phyloP scores from a whole-genome alignment of 208 protist genomes.

The Acanthamoeba lenticulata region DNA sequence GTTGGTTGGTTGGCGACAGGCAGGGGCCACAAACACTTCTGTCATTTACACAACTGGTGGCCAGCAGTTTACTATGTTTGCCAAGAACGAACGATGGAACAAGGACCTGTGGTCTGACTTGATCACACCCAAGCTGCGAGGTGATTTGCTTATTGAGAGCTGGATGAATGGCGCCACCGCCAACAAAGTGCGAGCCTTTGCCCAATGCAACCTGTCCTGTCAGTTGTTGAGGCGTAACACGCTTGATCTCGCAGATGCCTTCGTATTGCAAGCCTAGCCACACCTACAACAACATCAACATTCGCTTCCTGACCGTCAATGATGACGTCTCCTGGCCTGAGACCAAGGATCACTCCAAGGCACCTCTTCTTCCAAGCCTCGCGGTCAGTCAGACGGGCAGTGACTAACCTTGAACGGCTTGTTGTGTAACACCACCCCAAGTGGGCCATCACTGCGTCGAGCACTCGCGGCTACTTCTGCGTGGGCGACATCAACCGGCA shows the following conservation, averaged over 20 bases:
- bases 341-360: conserved; percentile 76
- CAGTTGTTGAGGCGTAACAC: neutral
- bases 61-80: conserved; percentile 52
- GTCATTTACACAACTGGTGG: neutral
- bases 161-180: conserved; percentile 75
- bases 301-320: neutral
- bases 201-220: too few species aligned
- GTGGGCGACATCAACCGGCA: conserved; percentile 82
- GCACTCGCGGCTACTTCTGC: conserved; percentile 65
- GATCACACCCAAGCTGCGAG: conserved; percentile 47
- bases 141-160: conserved; percentile 63
- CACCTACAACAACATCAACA: conserved; percentile 70
- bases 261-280: conserved; percentile 66
- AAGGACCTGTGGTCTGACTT: conserved; percentile 75
- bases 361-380: neutral
- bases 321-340: conserved; percentile 50
- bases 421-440: neutral
- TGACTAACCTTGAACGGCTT: too few species aligned
- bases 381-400: too few species aligned
- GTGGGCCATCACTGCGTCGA: conserved; percentile 69
- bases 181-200: neutral
- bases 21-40: neutral
- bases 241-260: conserved; percentile 61
- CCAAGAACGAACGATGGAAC: conserved; percentile 75
- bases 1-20: neutral